Evolutionary conservation across 257 asterid species (phyloP).

Genomic region (Nicotiana otophora): DNA sequence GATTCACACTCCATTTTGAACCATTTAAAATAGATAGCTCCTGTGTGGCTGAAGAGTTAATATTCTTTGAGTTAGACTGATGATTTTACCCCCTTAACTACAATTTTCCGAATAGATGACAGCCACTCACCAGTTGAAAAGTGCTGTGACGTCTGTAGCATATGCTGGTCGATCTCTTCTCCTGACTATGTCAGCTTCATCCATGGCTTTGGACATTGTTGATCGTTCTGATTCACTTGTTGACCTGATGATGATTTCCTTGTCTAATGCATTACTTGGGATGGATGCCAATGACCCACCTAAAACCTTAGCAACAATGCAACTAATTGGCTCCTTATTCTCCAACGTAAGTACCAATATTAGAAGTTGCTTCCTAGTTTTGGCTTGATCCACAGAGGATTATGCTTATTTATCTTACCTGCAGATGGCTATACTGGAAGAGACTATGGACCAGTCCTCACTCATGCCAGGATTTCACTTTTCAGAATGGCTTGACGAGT

Average conservation of each 20-base stretch:
- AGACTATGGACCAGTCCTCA: conserved; percentile 46
- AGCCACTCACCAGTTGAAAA: conserved; percentile 99
- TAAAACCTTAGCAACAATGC: conserved; percentile 96
- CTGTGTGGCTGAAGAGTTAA: not conserved
- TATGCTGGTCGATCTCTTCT: conserved; percentile 80
- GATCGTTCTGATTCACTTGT: conserved; percentile 51
- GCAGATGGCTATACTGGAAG: conserved; percentile 88
- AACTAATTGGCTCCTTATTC: conserved; percentile 87
- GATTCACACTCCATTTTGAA: not conserved
- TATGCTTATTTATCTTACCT: conserved; percentile 34
- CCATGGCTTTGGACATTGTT: conserved; percentile 38
- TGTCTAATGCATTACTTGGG: conserved; percentile 91
- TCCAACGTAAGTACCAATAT: conserved; percentile 63
- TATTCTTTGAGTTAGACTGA: conserved; percentile 14
- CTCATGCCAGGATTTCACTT: conserved; percentile 59
- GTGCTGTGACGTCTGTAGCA: conserved; percentile 90
- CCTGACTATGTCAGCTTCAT: conserved; percentile 42
- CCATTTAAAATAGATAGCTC: not conserved
- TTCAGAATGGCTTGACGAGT: conserved; percentile 99
- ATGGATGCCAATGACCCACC: conserved; percentile 99
- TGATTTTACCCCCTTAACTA: not conserved
- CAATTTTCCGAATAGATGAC: conserved; percentile 60
- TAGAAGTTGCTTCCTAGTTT: conserved; percentile 1
- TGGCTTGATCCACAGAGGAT: conserved; percentile 10
- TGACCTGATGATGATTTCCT: conserved; percentile 79